Conservation (phyloP, 768 basidiomycete species). For the Rubroboletus pulcherrimus region DNA sequence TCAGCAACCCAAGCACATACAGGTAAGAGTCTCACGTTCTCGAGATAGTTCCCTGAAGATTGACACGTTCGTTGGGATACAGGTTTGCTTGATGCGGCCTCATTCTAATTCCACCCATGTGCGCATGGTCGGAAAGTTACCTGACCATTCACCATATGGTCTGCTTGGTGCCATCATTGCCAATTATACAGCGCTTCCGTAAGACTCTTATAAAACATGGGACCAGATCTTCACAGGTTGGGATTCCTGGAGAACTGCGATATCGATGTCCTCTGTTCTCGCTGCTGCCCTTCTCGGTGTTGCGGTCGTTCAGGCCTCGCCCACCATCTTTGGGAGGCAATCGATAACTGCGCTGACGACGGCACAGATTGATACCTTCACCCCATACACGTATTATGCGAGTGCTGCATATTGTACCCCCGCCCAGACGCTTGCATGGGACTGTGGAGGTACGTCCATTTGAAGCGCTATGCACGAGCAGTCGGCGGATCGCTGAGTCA, state of each 20-base stretch:
- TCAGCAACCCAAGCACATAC: background rate
- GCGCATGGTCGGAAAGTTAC: background rate
- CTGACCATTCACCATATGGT: slow-evolving; percentile 8
- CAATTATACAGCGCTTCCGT: slow-evolving; percentile 1
- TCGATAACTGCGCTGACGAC: slow-evolving; percentile 38
- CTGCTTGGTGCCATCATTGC: background rate
- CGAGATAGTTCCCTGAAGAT: background rate
- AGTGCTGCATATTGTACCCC: slow-evolving; percentile 49
- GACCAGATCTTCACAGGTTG: too few relatives aligned
- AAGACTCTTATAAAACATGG: background rate
- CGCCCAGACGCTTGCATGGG: slow-evolving; percentile 42
- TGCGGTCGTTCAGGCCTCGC: slow-evolving; percentile 14
- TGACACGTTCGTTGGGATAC: slow-evolving; percentile 8
- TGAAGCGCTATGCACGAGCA: background rate
- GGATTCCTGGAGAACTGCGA: background rate
- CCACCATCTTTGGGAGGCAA: slow-evolving; percentile 32
- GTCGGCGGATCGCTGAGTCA: background rate
- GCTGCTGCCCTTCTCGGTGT: slow-evolving; percentile 14
- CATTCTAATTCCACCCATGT: background rate
- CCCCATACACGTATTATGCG: slow-evolving; percentile 49
- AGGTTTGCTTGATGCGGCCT: background rate
- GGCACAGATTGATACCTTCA: slow-evolving; percentile 41
- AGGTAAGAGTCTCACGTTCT: background rate
- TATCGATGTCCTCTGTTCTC: slow-evolving; percentile 18
- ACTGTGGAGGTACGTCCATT: slow-evolving; percentile 48